Base-by-base conservation (phyloP, 2,329 filamentous ascomycete genomes). In the Paramyrothecium roridum region DNA sequence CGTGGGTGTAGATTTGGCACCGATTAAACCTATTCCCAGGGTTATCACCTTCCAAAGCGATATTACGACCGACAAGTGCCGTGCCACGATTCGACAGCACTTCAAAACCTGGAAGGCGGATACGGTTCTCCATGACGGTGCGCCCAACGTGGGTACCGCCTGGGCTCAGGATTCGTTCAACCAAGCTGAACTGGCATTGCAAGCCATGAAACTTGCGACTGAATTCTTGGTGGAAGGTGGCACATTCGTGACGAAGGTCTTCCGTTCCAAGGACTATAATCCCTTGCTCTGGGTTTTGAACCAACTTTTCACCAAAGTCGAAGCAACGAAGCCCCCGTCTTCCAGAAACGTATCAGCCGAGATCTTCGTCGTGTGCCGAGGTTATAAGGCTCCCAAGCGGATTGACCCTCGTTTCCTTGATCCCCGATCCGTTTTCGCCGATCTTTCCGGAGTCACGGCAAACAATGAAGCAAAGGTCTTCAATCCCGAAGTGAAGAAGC, bases 111-210 rank as follows among this genome's bases (percentile, higher is more conserved):
- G 91, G 89, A 98, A 98, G 72, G 93, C 91, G 20, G 95, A 99
- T 70, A 91, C 90, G 0, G 95, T 99, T 6, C 80, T 99, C 43
- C 95, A 99, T 76, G 95, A 99, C 71, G 95, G 95, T 74, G 95
- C 95, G 1, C 95, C 95, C 49, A 99, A 99, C 67, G 95, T 99
- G 56, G 95, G 95, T 86, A 93, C 92, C 1, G 93, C 95, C 0
- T 99, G 95, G 95, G 89, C 93, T 47, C 95, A 99, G 76, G 95
- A 99, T 79, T 95, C 95, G 48, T 99, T 96, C 82, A 93, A 93
- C 59, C 95, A 99, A 75, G 95, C 93, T 56, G 93, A 98, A 75
- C 79, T 99, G 52, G 91, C 90, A 13, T 78, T 99, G 54, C 90
- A 96, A 70, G 89, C 91, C 10, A 82, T 99, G 81, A 96, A 96